A percentile compares a stretch with the other conserved stretches of the same genome.
These are phyloP conservation scores for Aristolochia contorta DNA, from an alignment of 164 flowering plant genomes.

Conservation along the genomic window DNA sequence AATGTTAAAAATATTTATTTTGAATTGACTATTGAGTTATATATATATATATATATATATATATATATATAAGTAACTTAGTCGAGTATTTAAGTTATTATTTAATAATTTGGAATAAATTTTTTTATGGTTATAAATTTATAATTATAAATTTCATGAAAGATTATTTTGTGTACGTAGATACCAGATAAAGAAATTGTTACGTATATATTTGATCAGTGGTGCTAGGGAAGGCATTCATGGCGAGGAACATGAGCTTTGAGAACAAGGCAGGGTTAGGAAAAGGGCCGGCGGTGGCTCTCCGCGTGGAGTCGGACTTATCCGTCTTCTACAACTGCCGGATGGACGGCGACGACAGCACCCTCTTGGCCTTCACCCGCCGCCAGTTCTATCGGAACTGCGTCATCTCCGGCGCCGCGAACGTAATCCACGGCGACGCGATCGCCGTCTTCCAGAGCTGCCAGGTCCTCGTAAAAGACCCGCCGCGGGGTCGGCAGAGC, in stretches of 20 bases:
- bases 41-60: no score
- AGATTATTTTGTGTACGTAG: no score
- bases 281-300: constrained; percentile 3
- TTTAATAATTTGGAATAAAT: no score
- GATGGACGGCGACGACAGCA: constrained; percentile 4
- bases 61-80: no score
- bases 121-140: no score
- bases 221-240: constrained; percentile 1
- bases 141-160: no score
- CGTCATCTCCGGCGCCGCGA: constrained; percentile 4
- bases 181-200: no score
- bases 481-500: constrained; percentile 7
- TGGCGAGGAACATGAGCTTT: constrained; percentile 1
- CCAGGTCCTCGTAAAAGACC: constrained; percentile 7
- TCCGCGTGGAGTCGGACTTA: constrained; percentile 1
- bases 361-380: not conserved
- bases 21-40: no score
- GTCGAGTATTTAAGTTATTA: no score
- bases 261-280: constrained; percentile 4
- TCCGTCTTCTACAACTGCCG: constrained; percentile 3
- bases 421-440: constrained; percentile 8
- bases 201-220: no score
- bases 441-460: constrained; percentile 22
- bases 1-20: no score
- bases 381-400: constrained; percentile 8